Conservation (phyloP, 257 asterid species). For the Solanum chilense region DNA sequence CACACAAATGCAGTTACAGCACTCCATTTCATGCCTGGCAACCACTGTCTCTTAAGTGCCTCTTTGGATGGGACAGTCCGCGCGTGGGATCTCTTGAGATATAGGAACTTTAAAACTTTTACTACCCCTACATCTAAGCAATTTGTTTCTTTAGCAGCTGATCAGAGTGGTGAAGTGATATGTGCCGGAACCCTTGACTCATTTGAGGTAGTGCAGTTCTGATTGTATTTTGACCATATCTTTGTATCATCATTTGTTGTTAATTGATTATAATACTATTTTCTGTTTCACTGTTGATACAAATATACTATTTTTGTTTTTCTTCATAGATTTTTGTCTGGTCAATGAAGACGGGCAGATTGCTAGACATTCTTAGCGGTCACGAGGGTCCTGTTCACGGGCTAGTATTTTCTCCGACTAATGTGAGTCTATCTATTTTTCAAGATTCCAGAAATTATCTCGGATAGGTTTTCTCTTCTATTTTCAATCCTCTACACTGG, state of each 20-base stretch:
- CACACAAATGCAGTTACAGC: slow-evolving; percentile 94
- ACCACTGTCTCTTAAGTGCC: slow-evolving; percentile 87
- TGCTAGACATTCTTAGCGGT: slow-evolving; percentile 91
- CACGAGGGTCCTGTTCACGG: slow-evolving; percentile 99
- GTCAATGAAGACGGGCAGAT: slow-evolving; percentile 97
- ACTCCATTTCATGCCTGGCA: slow-evolving; percentile 79
- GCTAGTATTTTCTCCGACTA: slow-evolving; percentile 82
- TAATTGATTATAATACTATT: slow-evolving; percentile 12
- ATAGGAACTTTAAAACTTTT: slow-evolving; percentile 87
- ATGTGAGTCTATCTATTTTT: slow-evolving; percentile 33
- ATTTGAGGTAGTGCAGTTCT: slow-evolving; percentile 62
- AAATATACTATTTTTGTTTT: neutral
- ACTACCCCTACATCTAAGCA: slow-evolving; percentile 92
- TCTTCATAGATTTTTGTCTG: slow-evolving; percentile 69
- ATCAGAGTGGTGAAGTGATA: slow-evolving; percentile 95
- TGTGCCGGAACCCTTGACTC: slow-evolving; percentile 99
- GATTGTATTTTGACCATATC: neutral
- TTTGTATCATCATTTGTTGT: slow-evolving; percentile 3
- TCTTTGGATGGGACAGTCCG: slow-evolving; percentile 98
- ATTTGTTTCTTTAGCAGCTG: slow-evolving; percentile 86
- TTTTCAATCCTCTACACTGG: neutral
- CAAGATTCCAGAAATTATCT: neutral
- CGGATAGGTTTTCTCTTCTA: neutral
- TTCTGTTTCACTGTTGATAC: neutral
- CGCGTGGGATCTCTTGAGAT: slow-evolving; percentile 96